Evolutionary conservation across 2,329 filamentous ascomycete genomes (phyloP).

Genomic region (Fusarium sacchari): DNA sequence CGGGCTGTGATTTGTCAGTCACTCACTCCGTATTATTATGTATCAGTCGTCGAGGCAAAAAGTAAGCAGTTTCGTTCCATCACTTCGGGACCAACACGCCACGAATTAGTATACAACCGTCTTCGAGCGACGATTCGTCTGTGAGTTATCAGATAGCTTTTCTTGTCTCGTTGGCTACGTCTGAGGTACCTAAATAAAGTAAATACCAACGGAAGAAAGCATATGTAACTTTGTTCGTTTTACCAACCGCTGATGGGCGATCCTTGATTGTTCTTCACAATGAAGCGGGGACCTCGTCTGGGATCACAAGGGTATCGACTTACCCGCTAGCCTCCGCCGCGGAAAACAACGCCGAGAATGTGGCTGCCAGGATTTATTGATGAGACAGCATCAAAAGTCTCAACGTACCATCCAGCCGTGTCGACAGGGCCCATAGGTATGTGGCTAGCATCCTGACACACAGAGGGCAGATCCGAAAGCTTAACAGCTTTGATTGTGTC

Average conservation of each 20-base stretch:
- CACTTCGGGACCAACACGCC: not conserved
- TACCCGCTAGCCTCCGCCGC: slow-evolving; percentile 15
- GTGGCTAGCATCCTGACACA: not conserved
- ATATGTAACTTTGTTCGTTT: not conserved
- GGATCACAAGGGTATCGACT: not conserved
- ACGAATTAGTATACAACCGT: not conserved
- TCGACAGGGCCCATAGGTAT: not conserved
- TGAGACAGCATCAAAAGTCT: not conserved
- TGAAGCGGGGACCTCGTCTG: slow-evolving; percentile 1
- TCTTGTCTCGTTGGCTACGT: slow-evolving; percentile 9
- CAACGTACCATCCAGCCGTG: not conserved
- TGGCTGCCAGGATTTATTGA: slow-evolving; percentile 5
- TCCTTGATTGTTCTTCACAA: not conserved
- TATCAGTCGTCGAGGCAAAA: slow-evolving; percentile 12
- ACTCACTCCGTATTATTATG: not conserved
- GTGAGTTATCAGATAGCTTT: not conserved
- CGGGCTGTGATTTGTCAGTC: not conserved
- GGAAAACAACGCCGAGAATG: slow-evolving; percentile 11
- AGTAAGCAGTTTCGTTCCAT: slow-evolving; percentile 8
- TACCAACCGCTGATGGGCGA: not conserved
- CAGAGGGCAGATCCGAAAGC: slow-evolving; percentile 4
- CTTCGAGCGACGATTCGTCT: not conserved
- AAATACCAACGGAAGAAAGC: slow-evolving; percentile 20
- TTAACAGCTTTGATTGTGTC: not conserved
- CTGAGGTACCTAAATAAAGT: not conserved